Base-by-base conservation (phyloP, 352 stramenopile species). In the Phytophthora litchii region DNA sequence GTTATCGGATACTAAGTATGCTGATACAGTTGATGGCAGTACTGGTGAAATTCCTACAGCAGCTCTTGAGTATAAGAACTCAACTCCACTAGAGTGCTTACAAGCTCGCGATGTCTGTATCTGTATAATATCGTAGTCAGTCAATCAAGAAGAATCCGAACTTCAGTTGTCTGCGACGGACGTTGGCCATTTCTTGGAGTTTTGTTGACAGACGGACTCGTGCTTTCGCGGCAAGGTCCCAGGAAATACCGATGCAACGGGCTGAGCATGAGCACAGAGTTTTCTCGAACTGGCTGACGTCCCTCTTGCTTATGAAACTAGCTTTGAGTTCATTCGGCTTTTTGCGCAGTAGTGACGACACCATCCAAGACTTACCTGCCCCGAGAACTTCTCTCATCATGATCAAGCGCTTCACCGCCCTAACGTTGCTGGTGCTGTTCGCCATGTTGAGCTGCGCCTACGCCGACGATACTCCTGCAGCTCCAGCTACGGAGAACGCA, bases 331-430 rank as follows among this genome's bases (percentile, higher is more conserved):
- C 64, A 73, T 60, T 73, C 48, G 23, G 54, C 37, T 43, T 64
- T 67, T 56, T 63, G 43, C 65, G 25, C 54, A 36, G 34, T 55
- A 34, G 51, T 48, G 41, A 65, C 48, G 40, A 64, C 50, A 23
- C 40, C 17, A 20, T 31, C 38, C 45, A 62, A 64, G 55, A 38
- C n/a, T 5, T 16, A 17, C n/a, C 12, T 20, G 16, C 6, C 11
- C 16, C 13, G 7, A 36, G 17, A 60, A 19, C 6, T 57, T 27
- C 31, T 20, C 41, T 13, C 47, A 29, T 6, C 31, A 62, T 69
- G 62, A 66, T 72, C 32, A 75, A 75, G 52, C 67, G 67, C 37
- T 40, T 70, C 14, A 35, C 10, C 17, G 16, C 66, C 14, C 35
- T 72, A 56, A 25, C 64, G 21, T 16, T 76, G 21, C 36, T 76